Conservation (phyloP, 345 rosid genomes). For the Turritis glabra region DNA sequence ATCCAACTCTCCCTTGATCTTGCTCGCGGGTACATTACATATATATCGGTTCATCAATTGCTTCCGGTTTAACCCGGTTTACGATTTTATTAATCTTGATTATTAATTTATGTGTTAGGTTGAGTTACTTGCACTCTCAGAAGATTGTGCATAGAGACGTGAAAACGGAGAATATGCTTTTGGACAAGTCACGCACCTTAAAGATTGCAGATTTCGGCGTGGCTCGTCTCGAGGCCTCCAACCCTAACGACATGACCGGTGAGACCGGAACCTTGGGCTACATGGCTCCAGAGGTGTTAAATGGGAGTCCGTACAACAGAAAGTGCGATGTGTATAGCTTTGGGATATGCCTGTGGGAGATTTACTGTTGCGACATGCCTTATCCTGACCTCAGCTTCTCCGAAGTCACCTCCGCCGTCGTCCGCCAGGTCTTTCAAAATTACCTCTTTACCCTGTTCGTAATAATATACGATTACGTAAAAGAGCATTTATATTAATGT, state of each 20-base stretch:
- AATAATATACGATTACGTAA: too few species aligned
- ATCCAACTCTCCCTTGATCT: conserved; percentile 89
- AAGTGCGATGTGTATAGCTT: conserved; percentile 98
- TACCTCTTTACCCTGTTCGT: background rate
- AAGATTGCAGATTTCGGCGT: conserved; percentile 98
- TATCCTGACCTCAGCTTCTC: conserved; percentile 97
- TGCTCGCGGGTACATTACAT: conserved; percentile 72
- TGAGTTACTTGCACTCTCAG: conserved; percentile 85
- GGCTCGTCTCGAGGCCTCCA: conserved; percentile 96
- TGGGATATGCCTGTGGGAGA: conserved; percentile 98
- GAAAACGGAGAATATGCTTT: conserved; percentile 96
- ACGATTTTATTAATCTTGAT: background rate
- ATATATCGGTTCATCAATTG: background rate
- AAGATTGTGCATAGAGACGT: conserved; percentile 98
- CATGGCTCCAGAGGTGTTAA: conserved; percentile 99
- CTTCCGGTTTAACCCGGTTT: background rate
- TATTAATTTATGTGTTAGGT: conserved; percentile 42
- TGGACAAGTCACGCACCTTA: conserved; percentile 81
- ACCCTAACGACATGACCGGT: conserved; percentile 99
- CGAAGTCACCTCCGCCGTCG: conserved; percentile 95
- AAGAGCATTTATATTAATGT: too few species aligned
- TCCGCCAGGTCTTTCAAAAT: conserved; percentile 67
- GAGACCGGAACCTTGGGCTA: conserved; percentile 99
- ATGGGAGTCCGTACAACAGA: conserved; percentile 88
- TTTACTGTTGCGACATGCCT: conserved; percentile 99